Conservation (phyloP, 306 rosid species). For the Crotalaria pallida region DNA sequence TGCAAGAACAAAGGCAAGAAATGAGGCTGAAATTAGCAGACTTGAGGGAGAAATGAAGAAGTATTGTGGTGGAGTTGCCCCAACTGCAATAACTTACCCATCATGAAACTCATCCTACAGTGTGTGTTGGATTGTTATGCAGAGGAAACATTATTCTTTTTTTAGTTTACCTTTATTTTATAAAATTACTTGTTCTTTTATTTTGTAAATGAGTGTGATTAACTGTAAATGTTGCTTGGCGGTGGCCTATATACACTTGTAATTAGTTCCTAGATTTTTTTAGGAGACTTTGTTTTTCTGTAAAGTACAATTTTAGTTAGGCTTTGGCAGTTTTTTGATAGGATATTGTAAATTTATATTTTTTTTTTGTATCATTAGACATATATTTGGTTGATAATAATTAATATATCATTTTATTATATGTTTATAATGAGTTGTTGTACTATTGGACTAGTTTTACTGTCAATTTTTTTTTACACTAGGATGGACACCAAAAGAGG, state of each 20-base stretch:
- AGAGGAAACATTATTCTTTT: background rate
- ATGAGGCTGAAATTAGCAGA: constrained; percentile 41
- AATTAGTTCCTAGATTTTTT: background rate
- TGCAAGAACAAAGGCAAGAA: constrained; percentile 24
- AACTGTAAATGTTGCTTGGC: background rate
- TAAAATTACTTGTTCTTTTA: background rate
- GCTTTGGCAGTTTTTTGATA: too few species aligned
- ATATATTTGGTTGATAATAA: background rate
- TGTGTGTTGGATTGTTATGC: background rate
- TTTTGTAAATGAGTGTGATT: background rate
- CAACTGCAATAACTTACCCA: constrained; percentile 9
- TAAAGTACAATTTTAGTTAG: background rate
- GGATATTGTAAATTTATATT: background rate
- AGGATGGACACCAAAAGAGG: too few species aligned
- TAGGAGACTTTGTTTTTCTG: background rate
- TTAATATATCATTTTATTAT: background rate
- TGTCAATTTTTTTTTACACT: too few species aligned
- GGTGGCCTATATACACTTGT: background rate
- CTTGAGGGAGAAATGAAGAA: constrained; percentile 34
- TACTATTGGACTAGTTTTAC: too few species aligned
- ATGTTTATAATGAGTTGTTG: too few species aligned
- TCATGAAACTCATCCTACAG: background rate
- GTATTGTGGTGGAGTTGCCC: constrained; percentile 34
- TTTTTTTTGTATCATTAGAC: background rate
- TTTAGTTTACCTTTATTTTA: background rate